phyloP scores from a whole-genome alignment of 2,329 filamentous ascomycete genomes.

The Fusarium coicis region DNA sequence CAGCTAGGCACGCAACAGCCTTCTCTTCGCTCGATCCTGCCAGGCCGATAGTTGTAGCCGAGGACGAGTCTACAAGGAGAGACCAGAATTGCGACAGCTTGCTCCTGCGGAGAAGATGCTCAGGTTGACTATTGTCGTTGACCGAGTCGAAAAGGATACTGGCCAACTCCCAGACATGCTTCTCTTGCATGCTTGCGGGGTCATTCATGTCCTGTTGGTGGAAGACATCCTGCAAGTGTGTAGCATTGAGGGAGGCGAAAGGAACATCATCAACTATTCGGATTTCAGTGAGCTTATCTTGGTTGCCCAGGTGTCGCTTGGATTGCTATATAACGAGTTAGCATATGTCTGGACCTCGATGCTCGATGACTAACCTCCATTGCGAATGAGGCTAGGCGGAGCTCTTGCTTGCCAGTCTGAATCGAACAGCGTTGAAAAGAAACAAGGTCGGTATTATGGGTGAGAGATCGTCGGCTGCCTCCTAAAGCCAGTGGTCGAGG shows the following conservation, averaged over 20 bases:
- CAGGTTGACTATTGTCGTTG: conserved; percentile 53
- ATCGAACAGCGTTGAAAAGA: conserved; percentile 58
- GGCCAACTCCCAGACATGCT: conserved; percentile 84
- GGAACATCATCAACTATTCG: conserved; percentile 68
- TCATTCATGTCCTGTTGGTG: conserved; percentile 55
- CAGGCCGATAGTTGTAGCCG: conserved; percentile 64
- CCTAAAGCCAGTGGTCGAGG: conserved; percentile 52
- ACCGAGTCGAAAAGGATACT: conserved; percentile 87
- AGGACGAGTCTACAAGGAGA: conserved; percentile 70
- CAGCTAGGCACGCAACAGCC: conserved; percentile 82
- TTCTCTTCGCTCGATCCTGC: conserved; percentile 80
- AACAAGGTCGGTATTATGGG: conserved; percentile 46
- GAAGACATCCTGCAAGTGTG: conserved; percentile 52
- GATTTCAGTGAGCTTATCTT: conserved; percentile 67
- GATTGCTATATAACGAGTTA: conserved; percentile 58
- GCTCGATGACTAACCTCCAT: conserved; percentile 56
- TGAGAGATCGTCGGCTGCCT: conserved; percentile 47
- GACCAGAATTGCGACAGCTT: conserved; percentile 76
- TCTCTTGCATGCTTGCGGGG: conserved; percentile 69
- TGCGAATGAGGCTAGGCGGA: conserved; percentile 72
- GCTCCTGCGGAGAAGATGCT: conserved; percentile 63
- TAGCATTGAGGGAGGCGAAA: conserved; percentile 59
- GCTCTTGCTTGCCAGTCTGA: conserved; percentile 70
- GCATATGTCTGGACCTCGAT: neutral
- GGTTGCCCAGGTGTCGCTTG: conserved; percentile 64